Percentiles rank a stretch among this genome's conserved stretches.
Evolutionary conservation across 2,329 filamentous ascomycete genomes (phyloP).

Genomic region (Knoxdaviesia proteae): DNA sequence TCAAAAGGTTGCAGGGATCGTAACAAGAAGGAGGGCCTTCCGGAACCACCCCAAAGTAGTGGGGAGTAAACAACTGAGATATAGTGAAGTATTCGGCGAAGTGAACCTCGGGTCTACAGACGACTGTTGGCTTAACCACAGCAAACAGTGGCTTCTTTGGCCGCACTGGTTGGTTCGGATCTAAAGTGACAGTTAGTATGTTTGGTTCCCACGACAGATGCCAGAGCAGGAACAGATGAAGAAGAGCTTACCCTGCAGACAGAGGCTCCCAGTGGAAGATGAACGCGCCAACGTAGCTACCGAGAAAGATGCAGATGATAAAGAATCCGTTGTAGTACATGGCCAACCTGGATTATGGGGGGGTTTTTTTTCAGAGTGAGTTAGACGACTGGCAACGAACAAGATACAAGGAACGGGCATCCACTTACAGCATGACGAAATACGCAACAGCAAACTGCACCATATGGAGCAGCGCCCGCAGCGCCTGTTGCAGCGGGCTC

Average conservation of each 20-base stretch:
- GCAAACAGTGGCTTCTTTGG: conserved; percentile 18
- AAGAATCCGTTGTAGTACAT: conserved; percentile 53
- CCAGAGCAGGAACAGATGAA: background rate
- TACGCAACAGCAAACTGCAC: conserved; percentile 57
- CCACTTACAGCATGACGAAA: conserved; percentile 46
- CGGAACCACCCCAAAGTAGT: too few species aligned
- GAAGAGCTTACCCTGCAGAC: conserved; percentile 10
- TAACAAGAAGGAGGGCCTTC: too few species aligned
- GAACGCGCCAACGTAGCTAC: conserved; percentile 51
- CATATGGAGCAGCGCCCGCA: conserved; percentile 48
- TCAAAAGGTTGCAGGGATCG: too few species aligned
- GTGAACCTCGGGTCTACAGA: too few species aligned
- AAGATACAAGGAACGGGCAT: background rate
- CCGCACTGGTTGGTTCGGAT: conserved; percentile 11
- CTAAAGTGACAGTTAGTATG: background rate
- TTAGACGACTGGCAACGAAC: background rate
- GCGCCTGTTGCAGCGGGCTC: conserved; percentile 40
- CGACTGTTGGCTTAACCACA: conserved; percentile 13
- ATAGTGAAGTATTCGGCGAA: too few species aligned
- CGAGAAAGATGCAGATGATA: conserved; percentile 64
- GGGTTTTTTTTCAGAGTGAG: background rate
- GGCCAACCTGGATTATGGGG: conserved; percentile 14
- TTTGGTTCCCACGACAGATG: background rate
- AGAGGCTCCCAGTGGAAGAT: conserved; percentile 50
- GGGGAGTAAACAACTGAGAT: too few species aligned